Conservation (phyloP, 371 early-diverging fungal species). For the Cokeromyces recurvatus region DNA sequence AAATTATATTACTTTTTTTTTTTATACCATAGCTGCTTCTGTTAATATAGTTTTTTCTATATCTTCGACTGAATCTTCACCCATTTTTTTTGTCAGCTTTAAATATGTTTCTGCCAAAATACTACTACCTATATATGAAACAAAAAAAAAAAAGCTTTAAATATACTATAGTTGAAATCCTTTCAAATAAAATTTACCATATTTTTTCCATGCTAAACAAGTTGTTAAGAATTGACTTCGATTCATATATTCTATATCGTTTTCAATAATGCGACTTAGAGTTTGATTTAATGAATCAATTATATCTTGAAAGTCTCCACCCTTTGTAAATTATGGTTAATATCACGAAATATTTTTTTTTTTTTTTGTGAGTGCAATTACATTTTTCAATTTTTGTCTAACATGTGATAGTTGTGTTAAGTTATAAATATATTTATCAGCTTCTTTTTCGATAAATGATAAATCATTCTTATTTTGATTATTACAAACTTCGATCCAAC, state of each 20-base stretch:
- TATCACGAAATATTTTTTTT: no score
- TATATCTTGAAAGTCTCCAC: conserved; percentile 15
- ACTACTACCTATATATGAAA: conserved; percentile 7
- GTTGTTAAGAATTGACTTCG: conserved; percentile 16
- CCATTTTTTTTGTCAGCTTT: conserved; percentile 12
- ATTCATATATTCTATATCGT: conserved; percentile 18
- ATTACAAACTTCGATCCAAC: conserved; percentile 16
- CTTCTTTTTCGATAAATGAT: conserved; percentile 6
- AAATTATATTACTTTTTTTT: no score
- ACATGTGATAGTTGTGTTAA: no score
- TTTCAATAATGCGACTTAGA: conserved; percentile 12
- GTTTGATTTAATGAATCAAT: conserved; percentile 16
- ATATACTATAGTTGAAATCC: no score
- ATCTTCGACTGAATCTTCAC: conserved; percentile 16
- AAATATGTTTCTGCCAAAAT: conserved; percentile 17
- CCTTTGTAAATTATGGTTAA: no score
- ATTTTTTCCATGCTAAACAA: conserved; percentile 18
- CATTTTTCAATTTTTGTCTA: no score
- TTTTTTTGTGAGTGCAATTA: no score
- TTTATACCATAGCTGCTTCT: conserved; percentile 30
- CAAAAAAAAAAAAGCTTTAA: not conserved
- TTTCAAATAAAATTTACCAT: conserved; percentile 16
- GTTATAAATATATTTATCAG: not conserved
- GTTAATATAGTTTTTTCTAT: conserved; percentile 24
- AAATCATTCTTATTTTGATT: conserved; percentile 8